Evolutionary conservation across 768 basidiomycete species (phyloP).

Genomic region (Tephrocybe sp.): DNA sequence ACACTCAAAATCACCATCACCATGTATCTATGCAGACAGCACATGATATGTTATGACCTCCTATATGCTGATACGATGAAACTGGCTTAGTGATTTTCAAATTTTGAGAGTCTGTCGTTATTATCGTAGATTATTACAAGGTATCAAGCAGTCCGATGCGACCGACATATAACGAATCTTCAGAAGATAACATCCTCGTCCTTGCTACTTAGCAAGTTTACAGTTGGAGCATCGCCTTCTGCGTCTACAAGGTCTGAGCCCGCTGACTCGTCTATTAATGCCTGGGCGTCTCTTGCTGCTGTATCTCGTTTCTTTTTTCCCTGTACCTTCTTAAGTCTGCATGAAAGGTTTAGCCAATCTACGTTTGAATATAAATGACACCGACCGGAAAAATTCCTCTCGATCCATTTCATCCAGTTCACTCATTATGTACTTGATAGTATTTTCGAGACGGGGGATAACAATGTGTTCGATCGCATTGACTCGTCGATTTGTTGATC

Average conservation of each 20-base stretch:
- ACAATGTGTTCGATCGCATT: slow-evolving; percentile 98
- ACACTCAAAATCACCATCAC: slow-evolving; percentile 42
- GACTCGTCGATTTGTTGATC: slow-evolving; percentile 97
- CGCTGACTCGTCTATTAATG: slow-evolving; percentile 29
- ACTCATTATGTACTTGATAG: slow-evolving; percentile 96
- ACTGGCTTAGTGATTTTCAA: not conserved
- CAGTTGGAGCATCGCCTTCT: slow-evolving; percentile 33
- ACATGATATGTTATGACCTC: slow-evolving; percentile 40
- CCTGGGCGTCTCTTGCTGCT: slow-evolving; percentile 36
- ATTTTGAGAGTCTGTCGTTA: not conserved
- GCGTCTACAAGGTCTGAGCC: slow-evolving; percentile 30
- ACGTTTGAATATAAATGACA: not conserved
- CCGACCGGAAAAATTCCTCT: slow-evolving; percentile 88
- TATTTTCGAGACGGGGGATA: slow-evolving; percentile 94
- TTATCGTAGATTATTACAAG: not conserved
- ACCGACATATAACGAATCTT: slow-evolving; percentile 12
- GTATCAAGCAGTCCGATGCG: slow-evolving; percentile 9
- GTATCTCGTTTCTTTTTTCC: slow-evolving; percentile 93
- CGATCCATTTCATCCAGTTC: slow-evolving; percentile 99
- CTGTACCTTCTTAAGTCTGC: slow-evolving; percentile 93
- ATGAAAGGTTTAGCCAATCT: not conserved
- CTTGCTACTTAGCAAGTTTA: slow-evolving; percentile 76
- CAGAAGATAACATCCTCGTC: slow-evolving; percentile 95
- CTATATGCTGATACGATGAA: not conserved
- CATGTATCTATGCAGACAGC: slow-evolving; percentile 66